Percentiles rank a stretch among this genome's conserved stretches.
These are phyloP conservation scores for Saccharomyces hybrid DNA, from an alignment of 1,139 yeast species.

Conservation along the genomic window DNA sequence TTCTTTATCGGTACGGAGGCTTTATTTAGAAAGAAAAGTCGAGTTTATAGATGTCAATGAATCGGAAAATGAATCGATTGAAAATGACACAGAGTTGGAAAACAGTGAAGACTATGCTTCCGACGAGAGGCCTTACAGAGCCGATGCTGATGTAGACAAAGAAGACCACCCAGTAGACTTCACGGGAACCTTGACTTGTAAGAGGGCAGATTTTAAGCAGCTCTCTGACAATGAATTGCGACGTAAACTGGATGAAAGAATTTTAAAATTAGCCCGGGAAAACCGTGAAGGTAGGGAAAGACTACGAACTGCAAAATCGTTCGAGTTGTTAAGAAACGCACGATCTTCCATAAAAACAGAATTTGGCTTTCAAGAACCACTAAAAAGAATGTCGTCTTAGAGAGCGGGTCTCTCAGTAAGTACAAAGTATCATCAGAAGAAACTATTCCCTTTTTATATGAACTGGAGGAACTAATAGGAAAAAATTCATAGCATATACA, in stretches of 20 bases:
- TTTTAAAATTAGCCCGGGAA: conserved; percentile 24
- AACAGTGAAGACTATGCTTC: conserved; percentile 6
- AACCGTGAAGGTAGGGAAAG: conserved; percentile 23
- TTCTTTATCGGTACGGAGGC: background rate
- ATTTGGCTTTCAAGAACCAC: background rate
- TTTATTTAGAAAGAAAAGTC: conserved; percentile 13
- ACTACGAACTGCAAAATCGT: conserved; percentile 27
- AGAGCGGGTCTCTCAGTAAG: background rate
- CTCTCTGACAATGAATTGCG: conserved; percentile 28
- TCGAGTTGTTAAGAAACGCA: conserved; percentile 21
- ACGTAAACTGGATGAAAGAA: conserved; percentile 23
- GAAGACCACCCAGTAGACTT: background rate
- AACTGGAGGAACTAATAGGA: conserved; percentile 10
- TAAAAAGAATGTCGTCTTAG: background rate
- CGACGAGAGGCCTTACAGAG: background rate
- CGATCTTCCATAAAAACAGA: conserved; percentile 5
- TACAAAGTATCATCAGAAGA: conserved; percentile 12
- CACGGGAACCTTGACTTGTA: background rate
- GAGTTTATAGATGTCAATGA: conserved; percentile 17
- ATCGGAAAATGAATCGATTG: background rate
- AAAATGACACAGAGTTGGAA: conserved; percentile 13
- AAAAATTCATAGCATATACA: background rate
- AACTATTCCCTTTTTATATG: conserved; percentile 14
- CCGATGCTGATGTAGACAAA: background rate
- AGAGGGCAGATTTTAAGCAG: conserved; percentile 11